A percentile compares a stretch with the other conserved stretches of the same genome.
Conservation (phyloP, 768 basidiomycete genomes). For the Amyloporia xantha region DNA sequence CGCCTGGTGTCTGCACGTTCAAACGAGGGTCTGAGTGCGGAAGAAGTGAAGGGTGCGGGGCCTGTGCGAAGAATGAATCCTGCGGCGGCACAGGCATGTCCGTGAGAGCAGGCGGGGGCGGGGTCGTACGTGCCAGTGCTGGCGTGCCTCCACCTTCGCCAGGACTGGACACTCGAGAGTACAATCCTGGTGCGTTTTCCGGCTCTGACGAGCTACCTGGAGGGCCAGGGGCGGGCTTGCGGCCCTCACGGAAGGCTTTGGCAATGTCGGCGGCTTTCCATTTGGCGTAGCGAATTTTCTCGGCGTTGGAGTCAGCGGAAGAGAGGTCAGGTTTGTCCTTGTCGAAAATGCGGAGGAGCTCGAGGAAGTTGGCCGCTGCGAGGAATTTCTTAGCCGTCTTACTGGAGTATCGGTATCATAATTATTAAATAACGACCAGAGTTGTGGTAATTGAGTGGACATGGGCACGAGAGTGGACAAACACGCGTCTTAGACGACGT, state of each 20-base stretch:
- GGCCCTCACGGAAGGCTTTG: slow-evolving; percentile 92
- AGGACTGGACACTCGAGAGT: slow-evolving; percentile 11
- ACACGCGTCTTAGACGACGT: background rate
- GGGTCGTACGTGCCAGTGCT: slow-evolving; percentile 1
- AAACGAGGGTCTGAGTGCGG: slow-evolving; percentile 19
- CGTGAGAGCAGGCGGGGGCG: slow-evolving; percentile 9
- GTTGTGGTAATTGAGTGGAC: too few relatives aligned
- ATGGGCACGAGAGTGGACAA: background rate
- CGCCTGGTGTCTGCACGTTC: slow-evolving; percentile 41
- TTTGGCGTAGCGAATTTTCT: slow-evolving; percentile 89
- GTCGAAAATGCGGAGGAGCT: slow-evolving; percentile 71
- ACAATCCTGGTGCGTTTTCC: slow-evolving; percentile 17
- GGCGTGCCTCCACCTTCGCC: background rate
- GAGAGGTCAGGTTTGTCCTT: slow-evolving; percentile 33
- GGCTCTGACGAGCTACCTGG: slow-evolving; percentile 34
- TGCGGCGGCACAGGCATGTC: slow-evolving; percentile 10
- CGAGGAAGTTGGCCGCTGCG: slow-evolving; percentile 91
- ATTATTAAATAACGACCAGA: too few relatives aligned
- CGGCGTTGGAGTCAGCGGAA: slow-evolving; percentile 45
- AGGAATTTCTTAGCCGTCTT: slow-evolving; percentile 92
- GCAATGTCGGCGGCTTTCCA: slow-evolving; percentile 98
- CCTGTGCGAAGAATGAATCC: slow-evolving; percentile 4
- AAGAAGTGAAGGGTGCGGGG: slow-evolving; percentile 23
- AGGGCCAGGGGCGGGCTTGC: slow-evolving; percentile 75
- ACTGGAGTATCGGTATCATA: slow-evolving; percentile 38